Evolutionary conservation across 2,329 filamentous ascomycete genomes (phyloP), one percentile per base, ranked within the genome.

Genomic region (Acrocalymma vagum): DNA sequence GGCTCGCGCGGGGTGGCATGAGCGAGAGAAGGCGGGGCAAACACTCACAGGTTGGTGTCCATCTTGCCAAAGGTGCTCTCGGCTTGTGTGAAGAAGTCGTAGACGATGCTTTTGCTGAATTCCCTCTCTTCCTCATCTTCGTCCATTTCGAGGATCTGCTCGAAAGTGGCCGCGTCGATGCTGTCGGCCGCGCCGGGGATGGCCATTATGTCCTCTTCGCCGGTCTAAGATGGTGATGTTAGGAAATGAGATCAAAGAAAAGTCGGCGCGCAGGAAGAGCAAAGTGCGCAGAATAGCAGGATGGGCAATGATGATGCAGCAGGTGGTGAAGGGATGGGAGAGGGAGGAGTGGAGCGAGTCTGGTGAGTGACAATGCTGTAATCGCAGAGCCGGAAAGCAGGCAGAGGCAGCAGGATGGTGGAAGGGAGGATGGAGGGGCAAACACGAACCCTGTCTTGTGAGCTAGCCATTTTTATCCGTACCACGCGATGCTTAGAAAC

Each of bases 141-240:
- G 70, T 99, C 94, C 93, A 99, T 96, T 72, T 97, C 94, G 50
- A 97, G 83, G 68, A 99, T 97, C 77, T 97, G 94, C 60, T 86
- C 85, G 62, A 99, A 99, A 41, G 91, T 95, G 39, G 72, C 69
- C 47, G 78, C 74, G 70, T 97, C 93, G 72, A 99, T 85, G 65
- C 80, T 79, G 53, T 94, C 88, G 45, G 83, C 85, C 53, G 90
- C 82, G 45, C 88, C 82, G 45, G 78, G 77, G 60, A 84, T 65
- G 22, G 52, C 55, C 66, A 70, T 70, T 55, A 68, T 68, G 62
- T 59, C 58, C 26, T 53, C 58, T 36, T 43, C 64, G 46, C 49
- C 53, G 53, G 29, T 58, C 60, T 67, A 48, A 36, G 9, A 25
- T 20, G 17, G 15, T 37, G 17, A 34, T 18, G 28, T 48, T 47